phyloP scores from a whole-genome alignment of 257 asterid genomes.

The Fraxinus pennsylvanica region DNA sequence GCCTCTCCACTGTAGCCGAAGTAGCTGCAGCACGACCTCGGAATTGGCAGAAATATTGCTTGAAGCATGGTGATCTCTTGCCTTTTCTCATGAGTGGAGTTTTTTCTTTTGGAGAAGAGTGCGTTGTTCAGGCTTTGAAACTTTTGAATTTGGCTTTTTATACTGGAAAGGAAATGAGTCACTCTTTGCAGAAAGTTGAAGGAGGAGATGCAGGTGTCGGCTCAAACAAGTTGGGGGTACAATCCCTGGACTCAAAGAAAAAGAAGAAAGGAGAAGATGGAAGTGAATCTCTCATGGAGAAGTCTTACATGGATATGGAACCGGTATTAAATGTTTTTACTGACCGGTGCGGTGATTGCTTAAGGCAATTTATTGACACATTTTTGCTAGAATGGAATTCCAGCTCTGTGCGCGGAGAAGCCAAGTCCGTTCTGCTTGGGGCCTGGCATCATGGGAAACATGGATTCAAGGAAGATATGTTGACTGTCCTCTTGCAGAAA shows the following conservation, averaged over 20 bases:
- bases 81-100: conserved; percentile 81
- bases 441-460: conserved; percentile 93
- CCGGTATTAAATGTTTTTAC: conserved; percentile 69
- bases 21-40: conserved; percentile 94
- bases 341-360: conserved; percentile 71
- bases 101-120: conserved; percentile 90
- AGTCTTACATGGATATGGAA: conserved; percentile 93
- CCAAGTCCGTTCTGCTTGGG: conserved; percentile 81
- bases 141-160: conserved; percentile 86
- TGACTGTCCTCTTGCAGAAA: conserved; percentile 76
- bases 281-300: conserved; percentile 67
- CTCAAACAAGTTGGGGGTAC: conserved; percentile 67
- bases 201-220: conserved; percentile 60
- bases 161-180: conserved; percentile 75
- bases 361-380: conserved; percentile 78
- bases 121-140: conserved; percentile 81
- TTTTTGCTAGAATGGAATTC: conserved; percentile 96
- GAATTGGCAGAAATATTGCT: conserved; percentile 97
- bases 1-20: conserved; percentile 87
- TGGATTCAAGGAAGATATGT: conserved; percentile 69
- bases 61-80: conserved; percentile 76
- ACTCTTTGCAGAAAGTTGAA: conserved; percentile 73
- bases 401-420: conserved; percentile 89
- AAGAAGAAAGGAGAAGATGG: conserved; percentile 98
- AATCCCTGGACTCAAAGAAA: conserved; percentile 70